Base-by-base conservation (phyloP, 352 stramenopile genomes). In the Globisporangium ultimum region DNA sequence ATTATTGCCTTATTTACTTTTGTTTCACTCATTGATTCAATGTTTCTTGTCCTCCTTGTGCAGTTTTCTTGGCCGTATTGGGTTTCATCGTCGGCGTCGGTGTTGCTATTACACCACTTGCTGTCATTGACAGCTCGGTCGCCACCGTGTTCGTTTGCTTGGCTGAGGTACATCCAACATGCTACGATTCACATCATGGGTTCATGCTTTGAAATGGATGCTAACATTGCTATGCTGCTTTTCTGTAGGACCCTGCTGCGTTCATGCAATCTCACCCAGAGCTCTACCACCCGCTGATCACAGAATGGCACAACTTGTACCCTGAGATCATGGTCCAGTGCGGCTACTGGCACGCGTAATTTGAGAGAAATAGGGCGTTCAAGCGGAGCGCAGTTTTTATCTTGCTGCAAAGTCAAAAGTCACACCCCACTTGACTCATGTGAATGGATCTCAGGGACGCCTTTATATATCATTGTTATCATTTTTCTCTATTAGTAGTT, bases 81-180 rank as follows among this genome's bases (percentile, higher is more conserved):
- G 92, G 93, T 36, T 75, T 97, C n/a, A 67, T 97, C 28, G 73
- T 98, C 28, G 93, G 93, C 48, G 71, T 95, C 32, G 80, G 93
- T 8, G 72, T 98, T 14, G 86, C 90, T 18, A 80, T 88, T 48
- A 97, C 97, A 11, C 79, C 96, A 36, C 76, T 98, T 36, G 86
- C 87, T 48, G 92, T 98, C 36, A 92, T 99, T 28, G 86, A 95
- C 66, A 97, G 87, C 61, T 97, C 93, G 3, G 91, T 98, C 17
- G 94, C 96, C 45, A 98, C 96, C 2, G 93, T 98, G 41, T 98
- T 98, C 65, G 96, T 99, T 13, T 98, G 94, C 76, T 99, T 98
- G 68, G 95, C 95, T 2, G 91, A 98, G 70, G 83, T 83, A 53
- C 15, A 64, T 53, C 2, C 24, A 36, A 36, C 8, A 36, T 5